Evolutionary conservation across 306 rosid genomes (phyloP).

Genomic region (Geum urbanum): DNA sequence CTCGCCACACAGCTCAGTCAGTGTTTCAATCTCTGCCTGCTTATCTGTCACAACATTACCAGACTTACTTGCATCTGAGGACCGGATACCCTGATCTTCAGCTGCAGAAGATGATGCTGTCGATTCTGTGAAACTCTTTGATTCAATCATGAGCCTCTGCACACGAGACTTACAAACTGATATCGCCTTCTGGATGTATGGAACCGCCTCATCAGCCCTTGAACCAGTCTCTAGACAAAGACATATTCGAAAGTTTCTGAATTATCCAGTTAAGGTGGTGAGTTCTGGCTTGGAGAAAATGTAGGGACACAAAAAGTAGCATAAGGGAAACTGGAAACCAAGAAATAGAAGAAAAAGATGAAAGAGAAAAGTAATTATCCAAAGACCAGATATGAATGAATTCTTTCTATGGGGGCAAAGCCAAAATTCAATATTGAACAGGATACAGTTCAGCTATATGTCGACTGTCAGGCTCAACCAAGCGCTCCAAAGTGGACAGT

Average conservation of each 20-base stretch:
- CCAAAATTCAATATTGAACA: constrained; percentile 16
- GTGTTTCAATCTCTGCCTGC: constrained; percentile 78
- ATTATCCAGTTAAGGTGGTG: constrained; percentile 45
- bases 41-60: constrained; percentile 43
- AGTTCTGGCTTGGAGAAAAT: not conserved
- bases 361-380: not conserved
- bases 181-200: constrained; percentile 68
- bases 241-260: constrained; percentile 83
- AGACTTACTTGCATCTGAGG: constrained; percentile 30
- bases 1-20: constrained; percentile 67
- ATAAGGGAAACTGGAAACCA: not conserved
- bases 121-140: constrained; percentile 45
- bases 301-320: not conserved
- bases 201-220: constrained; percentile 75
- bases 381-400: not conserved
- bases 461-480: constrained; percentile 82
- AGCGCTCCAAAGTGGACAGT: constrained; percentile 63
- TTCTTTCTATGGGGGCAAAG: not conserved
- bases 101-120: constrained; percentile 38
- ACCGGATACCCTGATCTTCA: constrained; percentile 35
- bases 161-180: constrained; percentile 72
- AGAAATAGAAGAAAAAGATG: not conserved
- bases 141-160: constrained; percentile 56
- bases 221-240: constrained; percentile 81
- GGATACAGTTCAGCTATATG: constrained; percentile 95